These are phyloP conservation scores for Petunia secreta DNA, from an alignment of 257 asterid species.

Conservation along the genomic window DNA sequence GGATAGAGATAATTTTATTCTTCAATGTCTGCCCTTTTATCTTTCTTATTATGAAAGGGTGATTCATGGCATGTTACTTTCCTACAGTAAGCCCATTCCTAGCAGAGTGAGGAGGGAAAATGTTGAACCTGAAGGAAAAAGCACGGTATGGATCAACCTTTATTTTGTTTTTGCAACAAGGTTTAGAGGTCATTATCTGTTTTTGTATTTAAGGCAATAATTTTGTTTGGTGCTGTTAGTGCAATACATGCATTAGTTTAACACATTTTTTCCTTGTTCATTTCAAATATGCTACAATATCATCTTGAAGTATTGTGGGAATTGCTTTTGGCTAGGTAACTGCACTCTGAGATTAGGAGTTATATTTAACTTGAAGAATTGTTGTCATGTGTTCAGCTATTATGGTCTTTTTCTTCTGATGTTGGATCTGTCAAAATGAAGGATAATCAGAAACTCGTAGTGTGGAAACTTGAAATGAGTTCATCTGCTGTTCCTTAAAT, in stretches of 20 bases:
- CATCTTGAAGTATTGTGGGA: background rate
- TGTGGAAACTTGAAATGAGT: background rate
- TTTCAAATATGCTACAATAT: slow-evolving; percentile 6
- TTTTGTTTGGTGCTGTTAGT: background rate
- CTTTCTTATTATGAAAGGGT: background rate
- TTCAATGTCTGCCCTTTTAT: background rate
- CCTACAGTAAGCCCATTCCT: slow-evolving; percentile 34
- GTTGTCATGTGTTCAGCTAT: background rate
- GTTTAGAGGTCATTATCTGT: background rate
- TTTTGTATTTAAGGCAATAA: slow-evolving; percentile 5
- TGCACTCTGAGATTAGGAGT: background rate
- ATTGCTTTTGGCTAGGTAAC: background rate
- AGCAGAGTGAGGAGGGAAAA: slow-evolving; percentile 61
- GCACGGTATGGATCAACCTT: slow-evolving; percentile 50
- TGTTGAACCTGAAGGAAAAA: slow-evolving; percentile 67
- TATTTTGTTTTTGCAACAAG: slow-evolving; percentile 4
- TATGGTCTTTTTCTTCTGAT: background rate
- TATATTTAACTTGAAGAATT: background rate
- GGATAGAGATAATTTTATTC: background rate
- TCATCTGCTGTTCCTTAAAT: background rate
- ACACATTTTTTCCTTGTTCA: background rate
- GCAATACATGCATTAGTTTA: background rate
- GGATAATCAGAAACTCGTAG: background rate
- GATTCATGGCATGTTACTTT: slow-evolving; percentile 4
- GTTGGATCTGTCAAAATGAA: background rate